Evolutionary conservation across 2,329 filamentous ascomycete species (phyloP), one percentile per base, ranked within the genome.

Genomic region (Fusarium citri): DNA sequence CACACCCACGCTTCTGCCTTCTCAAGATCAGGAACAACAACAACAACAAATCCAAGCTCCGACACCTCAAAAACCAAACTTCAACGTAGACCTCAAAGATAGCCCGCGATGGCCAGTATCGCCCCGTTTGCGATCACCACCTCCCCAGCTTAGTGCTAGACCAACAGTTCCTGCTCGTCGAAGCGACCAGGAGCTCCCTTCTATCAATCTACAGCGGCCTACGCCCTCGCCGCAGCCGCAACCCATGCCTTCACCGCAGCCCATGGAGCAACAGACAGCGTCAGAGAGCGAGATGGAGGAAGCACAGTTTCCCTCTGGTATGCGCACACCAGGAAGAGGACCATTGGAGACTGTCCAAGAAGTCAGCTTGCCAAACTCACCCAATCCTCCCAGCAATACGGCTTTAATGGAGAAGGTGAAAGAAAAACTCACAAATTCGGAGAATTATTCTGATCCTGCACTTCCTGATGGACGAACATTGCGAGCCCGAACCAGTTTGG

Each of bases 281-380:
- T 82, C 83, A 14, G 86, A 88, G 66, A 85, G 80, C 71, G 87
- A 89, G 66, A 79, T 79, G 58, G 87, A 89, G 70, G 87, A 89
- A 41, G 69, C 77, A 14, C 79, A 83, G 41, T 72, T 74, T 46
- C 80, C 80, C 46, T 81, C 87, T 22, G 88, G 88, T 51, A 83
- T 88, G 81, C 83, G 86, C 76, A 88, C 89, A 20, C 88, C 89
- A 23, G 86, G 84, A 34, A 84, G 86, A 55, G 89, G 90, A 50
- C 88, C 88, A 49, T 83, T 98, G 60, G 95, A 97, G 81, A 98
- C 96, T 0, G 95, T 98, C 18, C 92, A 97, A 78, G 95, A 98
- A 84, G 90, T 92, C 56, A 96, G 93, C 81, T 88, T 93, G 64
- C 89, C 91, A 45, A 90, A 89, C 51, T 92, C 92, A 2, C 92